Conservation (phyloP, 176 grass and related monocot genomes). For the Typha latifolia region DNA sequence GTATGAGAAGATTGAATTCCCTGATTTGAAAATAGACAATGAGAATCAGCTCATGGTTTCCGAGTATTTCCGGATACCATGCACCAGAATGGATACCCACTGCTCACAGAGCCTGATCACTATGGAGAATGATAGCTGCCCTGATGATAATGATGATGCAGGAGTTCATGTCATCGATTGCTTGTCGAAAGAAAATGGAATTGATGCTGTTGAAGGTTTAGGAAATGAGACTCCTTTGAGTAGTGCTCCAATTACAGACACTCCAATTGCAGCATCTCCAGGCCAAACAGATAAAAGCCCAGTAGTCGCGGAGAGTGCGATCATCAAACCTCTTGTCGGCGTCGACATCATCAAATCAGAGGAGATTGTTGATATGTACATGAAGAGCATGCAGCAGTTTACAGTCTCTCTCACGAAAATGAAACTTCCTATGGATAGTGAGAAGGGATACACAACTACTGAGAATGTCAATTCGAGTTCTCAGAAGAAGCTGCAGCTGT, state of each 20-base stretch:
- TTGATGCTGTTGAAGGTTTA: slow-evolving; percentile 26
- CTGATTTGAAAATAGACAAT: slow-evolving; percentile 60
- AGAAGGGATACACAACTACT: slow-evolving; percentile 23
- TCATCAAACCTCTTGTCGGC: slow-evolving; percentile 6
- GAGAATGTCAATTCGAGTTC: slow-evolving; percentile 35
- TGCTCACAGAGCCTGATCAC: slow-evolving; percentile 30
- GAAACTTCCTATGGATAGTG: slow-evolving; percentile 78
- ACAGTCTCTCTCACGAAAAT: slow-evolving; percentile 86
- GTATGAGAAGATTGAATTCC: slow-evolving; percentile 77
- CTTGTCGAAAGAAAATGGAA: slow-evolving; percentile 24
- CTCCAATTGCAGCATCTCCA: slow-evolving; percentile 18
- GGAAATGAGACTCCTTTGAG: slow-evolving; percentile 40
- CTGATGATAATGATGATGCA: slow-evolving; percentile 9
- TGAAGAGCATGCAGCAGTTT: slow-evolving; percentile 98
- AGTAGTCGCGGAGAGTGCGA: slow-evolving; percentile 32
- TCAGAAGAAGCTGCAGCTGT: slow-evolving; percentile 21
- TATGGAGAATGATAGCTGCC: slow-evolving; percentile 30
- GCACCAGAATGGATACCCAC: slow-evolving; percentile 41
- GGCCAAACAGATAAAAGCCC: slow-evolving; percentile 40
- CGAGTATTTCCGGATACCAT: slow-evolving; percentile 57
- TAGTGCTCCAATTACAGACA: slow-evolving; percentile 50
- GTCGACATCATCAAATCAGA: slow-evolving; percentile 54
- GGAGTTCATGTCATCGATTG: slow-evolving; percentile 27
- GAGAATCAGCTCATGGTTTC: slow-evolving; percentile 88
- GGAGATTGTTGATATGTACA: slow-evolving; percentile 83